Percentiles rank a stretch among this genome's conserved stretches.
These are phyloP conservation scores for Suillus ampliporus DNA, from an alignment of 768 basidiomycete genomes.

Conservation along the genomic window DNA sequence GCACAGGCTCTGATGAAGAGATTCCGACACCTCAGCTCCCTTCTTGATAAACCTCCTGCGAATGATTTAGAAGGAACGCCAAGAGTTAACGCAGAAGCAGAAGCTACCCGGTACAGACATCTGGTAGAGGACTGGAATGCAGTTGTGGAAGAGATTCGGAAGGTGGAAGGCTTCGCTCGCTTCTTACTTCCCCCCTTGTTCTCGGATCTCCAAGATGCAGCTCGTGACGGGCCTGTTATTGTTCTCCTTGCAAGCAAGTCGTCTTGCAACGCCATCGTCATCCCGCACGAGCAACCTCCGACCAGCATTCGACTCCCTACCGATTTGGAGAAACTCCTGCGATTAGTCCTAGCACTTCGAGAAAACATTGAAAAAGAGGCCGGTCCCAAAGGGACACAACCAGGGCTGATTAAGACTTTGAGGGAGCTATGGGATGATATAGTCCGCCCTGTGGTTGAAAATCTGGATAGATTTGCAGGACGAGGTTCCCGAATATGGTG, in stretches of 20 bases:
- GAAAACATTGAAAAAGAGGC: background rate
- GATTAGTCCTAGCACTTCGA: background rate
- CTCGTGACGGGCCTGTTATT: conserved; percentile 10
- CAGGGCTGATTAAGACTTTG: background rate
- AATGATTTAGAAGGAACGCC: too few species aligned
- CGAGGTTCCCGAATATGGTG: conserved; percentile 6
- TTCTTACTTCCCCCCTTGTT: conserved; percentile 22
- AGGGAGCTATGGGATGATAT: conserved; percentile 3
- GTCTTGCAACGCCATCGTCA: conserved; percentile 17
- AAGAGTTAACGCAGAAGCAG: too few species aligned
- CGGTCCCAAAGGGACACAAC: background rate
- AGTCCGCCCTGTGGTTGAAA: background rate
- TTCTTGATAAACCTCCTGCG: too few species aligned
- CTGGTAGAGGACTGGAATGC: conserved; percentile 17
- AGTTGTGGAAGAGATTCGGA: conserved; percentile 18
- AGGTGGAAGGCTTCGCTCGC: conserved; percentile 17
- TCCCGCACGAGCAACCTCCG: background rate
- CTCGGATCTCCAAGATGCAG: conserved; percentile 9
- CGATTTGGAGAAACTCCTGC: background rate
- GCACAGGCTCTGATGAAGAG: too few species aligned
- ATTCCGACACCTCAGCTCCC: too few species aligned
- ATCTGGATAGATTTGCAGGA: conserved; percentile 1
- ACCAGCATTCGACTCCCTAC: background rate
- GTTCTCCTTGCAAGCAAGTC: conserved; percentile 4
- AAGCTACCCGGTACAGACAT: too few species aligned